phyloP scores from a whole-genome alignment of 306 rosid genomes.

The Oxytropis ochrocephala region DNA sequence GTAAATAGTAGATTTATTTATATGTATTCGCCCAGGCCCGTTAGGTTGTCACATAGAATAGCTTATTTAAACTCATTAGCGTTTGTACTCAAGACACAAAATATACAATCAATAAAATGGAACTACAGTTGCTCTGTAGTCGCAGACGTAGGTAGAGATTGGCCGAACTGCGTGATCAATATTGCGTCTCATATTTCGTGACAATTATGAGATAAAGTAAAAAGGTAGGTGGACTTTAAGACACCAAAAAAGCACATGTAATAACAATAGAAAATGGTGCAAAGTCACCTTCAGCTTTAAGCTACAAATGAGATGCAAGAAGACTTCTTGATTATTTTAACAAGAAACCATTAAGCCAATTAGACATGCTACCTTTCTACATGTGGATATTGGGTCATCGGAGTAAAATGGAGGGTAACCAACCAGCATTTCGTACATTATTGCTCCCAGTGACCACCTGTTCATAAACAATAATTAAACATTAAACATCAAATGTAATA shows the following conservation, averaged over 20 bases:
- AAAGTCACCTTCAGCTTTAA: conserved; percentile 4
- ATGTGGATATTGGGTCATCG: conserved; percentile 86
- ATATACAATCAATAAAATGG: too few relatives aligned
- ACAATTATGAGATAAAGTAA: not conserved
- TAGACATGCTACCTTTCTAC: conserved; percentile 75
- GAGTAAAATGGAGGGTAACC: conserved; percentile 98
- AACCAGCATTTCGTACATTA: conserved; percentile 97
- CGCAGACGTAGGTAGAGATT: too few relatives aligned
- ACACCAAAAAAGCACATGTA: not conserved
- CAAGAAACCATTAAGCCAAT: not conserved
- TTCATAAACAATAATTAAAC: conserved; percentile 17
- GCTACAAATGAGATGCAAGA: conserved; percentile 14
- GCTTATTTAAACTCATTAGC: too few relatives aligned
- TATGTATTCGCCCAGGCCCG: too few relatives aligned
- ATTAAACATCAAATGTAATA: conserved; percentile 3
- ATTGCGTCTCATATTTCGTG: too few relatives aligned
- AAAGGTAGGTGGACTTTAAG: not conserved
- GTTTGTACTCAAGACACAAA: too few relatives aligned
- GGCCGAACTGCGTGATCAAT: too few relatives aligned
- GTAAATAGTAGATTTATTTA: too few relatives aligned
- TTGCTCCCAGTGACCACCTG: conserved; percentile 99
- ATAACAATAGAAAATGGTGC: not conserved
- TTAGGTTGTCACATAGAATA: too few relatives aligned
- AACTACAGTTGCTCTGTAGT: too few relatives aligned
- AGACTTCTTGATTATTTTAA: not conserved